These are phyloP conservation scores for Coemansia sp. DNA, from an alignment of 192 early-diverging fungal genomes.

Conservation along the genomic window DNA sequence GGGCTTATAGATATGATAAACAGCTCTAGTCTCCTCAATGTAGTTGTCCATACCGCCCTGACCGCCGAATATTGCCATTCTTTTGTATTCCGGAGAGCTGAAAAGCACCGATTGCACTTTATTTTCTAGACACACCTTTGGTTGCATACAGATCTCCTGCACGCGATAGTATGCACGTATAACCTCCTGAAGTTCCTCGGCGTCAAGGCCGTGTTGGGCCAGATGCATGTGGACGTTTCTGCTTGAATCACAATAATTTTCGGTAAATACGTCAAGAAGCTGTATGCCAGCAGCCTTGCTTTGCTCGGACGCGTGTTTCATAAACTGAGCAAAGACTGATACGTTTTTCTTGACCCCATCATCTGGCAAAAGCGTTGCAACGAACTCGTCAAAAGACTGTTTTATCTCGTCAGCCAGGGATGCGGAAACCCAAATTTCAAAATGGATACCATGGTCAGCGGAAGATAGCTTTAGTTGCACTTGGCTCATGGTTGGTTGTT, in stretches of 20 bases:
- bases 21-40: conserved; percentile 79
- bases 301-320: neutral
- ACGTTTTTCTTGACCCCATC: too few species aligned
- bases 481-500: too few species aligned
- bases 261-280: conserved; percentile 6
- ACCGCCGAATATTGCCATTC: conserved; percentile 87
- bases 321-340: conserved; percentile 11
- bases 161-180: conserved; percentile 14
- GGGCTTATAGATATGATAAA: conserved; percentile 73
- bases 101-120: conserved; percentile 14
- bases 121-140: too few species aligned
- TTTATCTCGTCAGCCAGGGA: too few species aligned
- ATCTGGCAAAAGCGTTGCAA: too few species aligned
- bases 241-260: neutral
- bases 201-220: neutral
- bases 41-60: conserved; percentile 94
- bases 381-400: too few species aligned
- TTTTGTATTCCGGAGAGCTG: conserved; percentile 1
- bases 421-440: too few species aligned
- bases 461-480: too few species aligned
- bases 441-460: too few species aligned
- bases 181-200: conserved; percentile 1
- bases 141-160: too few species aligned
- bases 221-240: conserved; percentile 10
- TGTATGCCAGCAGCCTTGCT: neutral